Evolutionary conservation across 2,329 filamentous ascomycete species (phyloP), one percentile per base, ranked within the genome.

Genomic region (Cercospora berteroae): DNA sequence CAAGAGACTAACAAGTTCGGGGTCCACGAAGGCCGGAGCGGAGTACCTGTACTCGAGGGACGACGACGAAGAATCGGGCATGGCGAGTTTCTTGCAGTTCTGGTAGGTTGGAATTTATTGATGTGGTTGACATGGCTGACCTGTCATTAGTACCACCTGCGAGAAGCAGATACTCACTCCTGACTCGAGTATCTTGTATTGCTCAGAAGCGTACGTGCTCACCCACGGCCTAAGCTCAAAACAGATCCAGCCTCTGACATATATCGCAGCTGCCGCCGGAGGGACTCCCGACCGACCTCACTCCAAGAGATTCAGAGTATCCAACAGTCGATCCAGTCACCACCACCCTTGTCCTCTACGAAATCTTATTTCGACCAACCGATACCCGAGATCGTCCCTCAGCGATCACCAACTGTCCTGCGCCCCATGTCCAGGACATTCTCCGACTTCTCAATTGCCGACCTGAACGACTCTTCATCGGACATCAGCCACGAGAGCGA

Each of bases 101-200:
- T 86, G 84, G 83, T 85, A 76, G 63, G 80, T 68, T 44, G 13
- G n/a, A 16, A 23, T 9, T 61, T 18, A 29, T 29, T 31, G 9
- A 31, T 33, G 18, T 16, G 23, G 29, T 44, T 48, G 44, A 61
- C 16, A 56, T 18, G 60, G 42, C 69, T 69, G 56, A 71, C 60
- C 33, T 48, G 23, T 13, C 29, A 50, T 57, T 74, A 89, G 87
- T 78, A 84, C 87, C 70, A 88, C 85, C 74, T 89, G 87, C 77
- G 87, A 89, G 77, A 88, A 84, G 77, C 87, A 89, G 79, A 89
- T 89, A 73, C 83, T 86, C 63, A 83, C 85, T 33, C 87, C 87
- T 16, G 84, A 84, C 76, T 86, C 86, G 74, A 83, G 82, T 16
- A 82, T 88, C 48, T 80, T 89, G 55, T 89, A 89, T 76, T 89